Conservation (phyloP, 257 asterid species). For the Solanum bukasovii region DNA sequence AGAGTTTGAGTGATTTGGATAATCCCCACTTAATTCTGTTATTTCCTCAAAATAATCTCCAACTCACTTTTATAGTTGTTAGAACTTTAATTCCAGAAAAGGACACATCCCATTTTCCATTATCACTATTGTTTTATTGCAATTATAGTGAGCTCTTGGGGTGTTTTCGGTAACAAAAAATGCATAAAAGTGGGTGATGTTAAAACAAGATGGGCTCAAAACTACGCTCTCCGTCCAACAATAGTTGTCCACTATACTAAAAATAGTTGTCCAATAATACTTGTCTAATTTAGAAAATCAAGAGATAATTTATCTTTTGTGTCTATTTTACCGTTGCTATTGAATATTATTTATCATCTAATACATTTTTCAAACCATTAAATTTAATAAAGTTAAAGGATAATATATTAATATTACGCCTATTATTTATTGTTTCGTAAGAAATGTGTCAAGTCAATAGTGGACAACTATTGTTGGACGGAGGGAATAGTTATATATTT, state of each 20-base stretch:
- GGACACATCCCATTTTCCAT: neutral
- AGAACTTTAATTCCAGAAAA: neutral
- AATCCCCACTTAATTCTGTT: neutral
- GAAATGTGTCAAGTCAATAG: no score
- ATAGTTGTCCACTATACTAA: no score
- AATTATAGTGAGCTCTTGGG: neutral
- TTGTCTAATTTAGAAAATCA: no score
- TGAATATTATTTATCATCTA: no score
- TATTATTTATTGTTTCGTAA: no score
- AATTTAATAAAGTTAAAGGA: no score
- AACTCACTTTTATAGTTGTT: neutral
- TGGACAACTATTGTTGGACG: no score
- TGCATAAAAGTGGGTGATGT: neutral
- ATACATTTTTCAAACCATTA: no score
- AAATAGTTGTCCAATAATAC: accelerated
- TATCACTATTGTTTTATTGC: neutral
- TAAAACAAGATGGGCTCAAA: no score
- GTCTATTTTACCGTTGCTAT: no score
- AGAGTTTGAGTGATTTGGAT: neutral
- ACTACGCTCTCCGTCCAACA: accelerated
- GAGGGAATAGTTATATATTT: no score
- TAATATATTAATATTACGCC: no score
- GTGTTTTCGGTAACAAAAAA: neutral
- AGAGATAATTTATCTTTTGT: neutral
- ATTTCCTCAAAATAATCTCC: neutral